Conservation (phyloP, 2,329 filamentous ascomycete species). For the Neoascochyta sp. region DNA sequence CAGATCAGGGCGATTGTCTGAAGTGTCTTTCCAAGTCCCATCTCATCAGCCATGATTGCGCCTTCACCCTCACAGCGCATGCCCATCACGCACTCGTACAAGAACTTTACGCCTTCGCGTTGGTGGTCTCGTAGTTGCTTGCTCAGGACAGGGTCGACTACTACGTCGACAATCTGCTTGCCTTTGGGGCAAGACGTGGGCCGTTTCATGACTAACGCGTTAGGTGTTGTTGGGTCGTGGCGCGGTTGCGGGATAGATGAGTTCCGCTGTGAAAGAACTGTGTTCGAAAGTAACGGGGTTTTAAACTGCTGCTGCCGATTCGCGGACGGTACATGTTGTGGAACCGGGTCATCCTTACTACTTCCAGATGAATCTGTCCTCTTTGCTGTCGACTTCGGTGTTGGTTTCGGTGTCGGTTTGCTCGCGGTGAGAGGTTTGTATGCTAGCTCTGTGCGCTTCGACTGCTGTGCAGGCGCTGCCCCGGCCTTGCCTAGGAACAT, state of each 20-base stretch:
- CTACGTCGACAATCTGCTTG: conserved; percentile 67
- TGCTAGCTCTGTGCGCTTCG: conserved; percentile 12
- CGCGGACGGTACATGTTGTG: conserved; percentile 35
- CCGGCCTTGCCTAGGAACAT: conserved; percentile 40
- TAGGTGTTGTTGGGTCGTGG: conserved; percentile 58
- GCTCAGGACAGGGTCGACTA: conserved; percentile 63
- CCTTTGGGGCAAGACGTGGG: conserved; percentile 55
- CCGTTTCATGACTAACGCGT: conserved; percentile 65
- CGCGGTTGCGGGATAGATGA: conserved; percentile 55
- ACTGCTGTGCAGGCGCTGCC: conserved; percentile 15
- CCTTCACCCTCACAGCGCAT: conserved; percentile 64
- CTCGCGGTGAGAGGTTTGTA: conserved; percentile 12
- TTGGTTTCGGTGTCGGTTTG: not conserved
- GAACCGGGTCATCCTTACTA: conserved; percentile 36
- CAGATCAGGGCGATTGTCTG: conserved; percentile 69
- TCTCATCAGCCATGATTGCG: conserved; percentile 70
- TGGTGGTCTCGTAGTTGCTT: conserved; percentile 65
- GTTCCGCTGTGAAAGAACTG: conserved; percentile 47
- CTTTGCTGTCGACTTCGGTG: conserved; percentile 15
- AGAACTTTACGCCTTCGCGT: conserved; percentile 64
- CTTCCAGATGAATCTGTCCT: conserved; percentile 10
- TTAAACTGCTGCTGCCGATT: conserved; percentile 55
- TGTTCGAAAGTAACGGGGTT: conserved; percentile 56
- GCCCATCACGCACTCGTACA: conserved; percentile 75
- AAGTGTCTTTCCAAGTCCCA: conserved; percentile 71